Conservation (phyloP, 148 eudicot genomes). For the Amaranthus hypochondriacus region DNA sequence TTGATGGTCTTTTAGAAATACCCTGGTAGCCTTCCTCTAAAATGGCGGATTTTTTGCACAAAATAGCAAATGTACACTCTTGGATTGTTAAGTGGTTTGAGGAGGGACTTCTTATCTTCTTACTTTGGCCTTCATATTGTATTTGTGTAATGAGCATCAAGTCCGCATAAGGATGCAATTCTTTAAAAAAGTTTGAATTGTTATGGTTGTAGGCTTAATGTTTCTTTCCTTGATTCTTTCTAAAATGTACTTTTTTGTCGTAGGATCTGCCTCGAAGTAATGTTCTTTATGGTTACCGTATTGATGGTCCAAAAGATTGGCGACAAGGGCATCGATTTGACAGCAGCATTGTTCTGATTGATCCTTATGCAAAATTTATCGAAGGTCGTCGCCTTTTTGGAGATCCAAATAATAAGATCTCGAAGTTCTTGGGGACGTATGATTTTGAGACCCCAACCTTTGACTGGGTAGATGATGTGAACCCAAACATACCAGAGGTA, state of each 20-base stretch:
- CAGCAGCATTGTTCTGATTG: slow-evolving; percentile 52
- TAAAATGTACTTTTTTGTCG: slow-evolving; percentile 15
- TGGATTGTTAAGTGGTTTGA: not conserved
- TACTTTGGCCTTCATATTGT: slow-evolving; percentile 12
- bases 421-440: slow-evolving; percentile 70
- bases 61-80: not conserved
- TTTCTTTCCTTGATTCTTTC: slow-evolving; percentile 1
- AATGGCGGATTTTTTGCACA: not conserved
- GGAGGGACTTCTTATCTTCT: not conserved
- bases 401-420: slow-evolving; percentile 53
- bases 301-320: slow-evolving; percentile 90
- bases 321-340: slow-evolving; percentile 92
- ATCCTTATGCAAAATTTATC: slow-evolving; percentile 84
- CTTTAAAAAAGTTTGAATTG: not conserved
- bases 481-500: slow-evolving; percentile 92
- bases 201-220: not conserved
- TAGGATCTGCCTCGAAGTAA: slow-evolving; percentile 67
- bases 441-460: slow-evolving; percentile 72
- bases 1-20: not conserved
- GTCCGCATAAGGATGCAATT: not conserved
- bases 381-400: slow-evolving; percentile 95
- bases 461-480: slow-evolving; percentile 75
- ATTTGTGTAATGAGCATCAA: not conserved
- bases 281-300: slow-evolving; percentile 80
- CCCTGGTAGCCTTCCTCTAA: not conserved